Base-by-base conservation (phyloP, 2,329 filamentous ascomycete genomes). In the Fusarium albidum region DNA sequence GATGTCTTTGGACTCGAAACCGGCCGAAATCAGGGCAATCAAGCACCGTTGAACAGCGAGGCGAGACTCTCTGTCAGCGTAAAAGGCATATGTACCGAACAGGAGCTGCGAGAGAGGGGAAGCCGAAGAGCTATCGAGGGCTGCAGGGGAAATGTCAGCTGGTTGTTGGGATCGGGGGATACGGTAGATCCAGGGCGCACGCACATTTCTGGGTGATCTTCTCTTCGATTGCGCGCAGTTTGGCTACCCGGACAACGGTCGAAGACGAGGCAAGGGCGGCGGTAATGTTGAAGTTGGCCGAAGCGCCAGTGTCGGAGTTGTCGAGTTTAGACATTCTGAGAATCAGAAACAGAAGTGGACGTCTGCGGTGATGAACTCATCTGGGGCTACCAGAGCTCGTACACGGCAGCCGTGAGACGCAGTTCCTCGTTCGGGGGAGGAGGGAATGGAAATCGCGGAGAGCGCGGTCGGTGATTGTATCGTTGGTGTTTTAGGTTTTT, bases 41-140 rank as follows among this genome's bases (percentile, higher is more conserved):
- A 99, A 81, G 71, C 93, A 96, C 75, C 83, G 81, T 72, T 96
- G 90, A 27, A 92, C 92, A 31, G 91, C 92, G 65, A 87, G 83
- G 64, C 95, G 86, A 37, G 95, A 98, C 61, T 85, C 79, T 66
- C 93, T 87, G 75, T 99, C 95, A 73, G 87, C 78, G 74, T 98
- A 99, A 65, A 90, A 86, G 56, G 91, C 85, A 70, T 97, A 92
- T 44, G 93, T 97, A 71, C 86, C 86, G 76, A 98, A 94, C 27
- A 99, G 84, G 28, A 92, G 78, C 56, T 85, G 82, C 59, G 96
- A 77, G 45, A 95, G 73, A 53, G 74, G 71, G 43, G 79, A 75
- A 49, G 85, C 75, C 45, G 81, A 72, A 38, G 79, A 72, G 71
- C 74, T 70, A 52, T 81, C 77, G 65, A 82, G 71, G 54, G 76